Evolutionary conservation across 2,329 filamentous ascomycete species (phyloP), one percentile per base, ranked within the genome.

Genomic region (Madurella fahalii): DNA sequence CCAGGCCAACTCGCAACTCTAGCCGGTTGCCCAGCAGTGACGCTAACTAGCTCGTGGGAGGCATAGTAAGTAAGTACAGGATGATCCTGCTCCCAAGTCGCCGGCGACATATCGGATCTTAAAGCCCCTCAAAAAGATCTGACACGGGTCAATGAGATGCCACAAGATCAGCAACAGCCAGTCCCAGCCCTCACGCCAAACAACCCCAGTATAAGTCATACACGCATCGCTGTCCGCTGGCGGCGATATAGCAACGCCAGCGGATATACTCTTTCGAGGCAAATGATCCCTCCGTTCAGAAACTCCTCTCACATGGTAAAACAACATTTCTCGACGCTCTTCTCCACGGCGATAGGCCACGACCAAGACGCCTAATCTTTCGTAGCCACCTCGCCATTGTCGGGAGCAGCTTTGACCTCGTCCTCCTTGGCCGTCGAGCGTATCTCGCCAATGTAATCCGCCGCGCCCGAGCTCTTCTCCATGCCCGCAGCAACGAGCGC

Each of bases 401-500:
- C 64, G 5, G 65, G 59, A 30, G 72, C 57, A 11, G 58, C 53
- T 20, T 58, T 52, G 50, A 64, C 57, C 16, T 56, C 49, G 45
- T 68, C 68, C 42, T 69, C 63, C 56, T 69, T 71, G 47, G 72
- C 68, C 16, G 72, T 72, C 34, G 68, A 67, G 55, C 73, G 70
- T 47, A 80, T 58, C 55, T 74, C 69, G 40, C 65, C 66, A 48
- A 79, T 59, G 60, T 72, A 73, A 52, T 79, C 76, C 11, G 47
- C 50, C 9, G 52, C 51, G 18, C 47, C 57, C 41, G 40, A 46
- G 40, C 25, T 68, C 71, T 79, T 79, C 71, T 84, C 80, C 75
- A 80, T 83, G 66, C 79, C 76, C 1, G 88, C 87, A 1, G 93
- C 93, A 30, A 96, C 89, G 48, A 96, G 81, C 49, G 94, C 94